Evolutionary conservation across 495 filamentous ascomycete species (phyloP).

Genomic region (Xylaria curta): DNA sequence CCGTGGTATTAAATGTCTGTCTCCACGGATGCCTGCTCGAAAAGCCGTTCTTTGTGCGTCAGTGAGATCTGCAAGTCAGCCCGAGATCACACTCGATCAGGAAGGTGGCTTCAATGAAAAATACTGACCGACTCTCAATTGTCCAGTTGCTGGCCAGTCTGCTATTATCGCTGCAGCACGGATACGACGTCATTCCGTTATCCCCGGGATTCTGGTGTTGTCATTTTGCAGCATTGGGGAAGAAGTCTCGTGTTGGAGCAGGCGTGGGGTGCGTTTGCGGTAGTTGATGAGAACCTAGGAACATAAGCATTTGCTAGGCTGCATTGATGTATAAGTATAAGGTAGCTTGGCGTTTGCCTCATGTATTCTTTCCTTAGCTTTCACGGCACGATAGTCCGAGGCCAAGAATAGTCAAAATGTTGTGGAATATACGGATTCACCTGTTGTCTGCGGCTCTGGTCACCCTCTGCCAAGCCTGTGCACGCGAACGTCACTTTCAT

Average conservation of each 20-base stretch:
- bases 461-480: slow-evolving; percentile 27
- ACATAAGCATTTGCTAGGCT: neutral
- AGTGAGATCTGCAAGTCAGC: slow-evolving; percentile 18
- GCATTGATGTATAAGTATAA: slow-evolving; percentile 13
- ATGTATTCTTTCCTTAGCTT: neutral
- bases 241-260: neutral
- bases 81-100: slow-evolving; percentile 22
- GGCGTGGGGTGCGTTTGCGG: slow-evolving; percentile 3
- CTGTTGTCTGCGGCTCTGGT: slow-evolving; percentile 16
- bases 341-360: neutral
- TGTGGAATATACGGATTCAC: slow-evolving; percentile 18
- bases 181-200: slow-evolving; percentile 19
- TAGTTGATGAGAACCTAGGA: neutral
- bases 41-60: neutral
- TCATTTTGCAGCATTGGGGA: slow-evolving; percentile 11
- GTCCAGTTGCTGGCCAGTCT: slow-evolving; percentile 1
- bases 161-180: neutral
- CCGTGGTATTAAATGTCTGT: neutral
- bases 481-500: slow-evolving; percentile 29
- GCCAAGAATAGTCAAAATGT: neutral
- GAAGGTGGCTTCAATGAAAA: slow-evolving; percentile 21
- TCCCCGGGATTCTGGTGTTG: slow-evolving; percentile 8
- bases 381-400: neutral
- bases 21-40: neutral
- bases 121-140: neutral